These are phyloP conservation scores for Cutaneotrichosporon daszewskae DNA, from an alignment of 1,284 basidiomycete genomes.

Conservation along the genomic window DNA sequence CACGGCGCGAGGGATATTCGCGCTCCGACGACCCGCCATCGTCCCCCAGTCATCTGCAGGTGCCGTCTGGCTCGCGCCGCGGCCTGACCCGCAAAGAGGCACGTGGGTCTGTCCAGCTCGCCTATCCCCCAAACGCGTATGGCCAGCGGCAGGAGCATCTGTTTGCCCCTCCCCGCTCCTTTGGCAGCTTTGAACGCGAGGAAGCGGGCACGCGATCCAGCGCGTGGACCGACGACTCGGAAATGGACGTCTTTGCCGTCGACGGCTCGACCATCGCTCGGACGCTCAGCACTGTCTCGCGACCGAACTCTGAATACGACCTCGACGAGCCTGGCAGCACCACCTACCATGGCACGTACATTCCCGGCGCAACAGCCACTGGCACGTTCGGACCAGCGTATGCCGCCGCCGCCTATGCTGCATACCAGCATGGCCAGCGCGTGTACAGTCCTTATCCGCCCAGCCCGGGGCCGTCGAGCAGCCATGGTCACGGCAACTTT, in stretches of 20 bases:
- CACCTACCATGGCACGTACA: neutral
- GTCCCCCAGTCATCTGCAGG: neutral
- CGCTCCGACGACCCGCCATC: neutral
- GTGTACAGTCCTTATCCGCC: too few species aligned
- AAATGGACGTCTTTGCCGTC: constrained; percentile 29
- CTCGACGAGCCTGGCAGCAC: constrained; percentile 16
- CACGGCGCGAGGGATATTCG: neutral
- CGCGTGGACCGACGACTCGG: constrained; percentile 31
- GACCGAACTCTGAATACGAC: constrained; percentile 19
- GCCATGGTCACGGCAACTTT: too few species aligned
- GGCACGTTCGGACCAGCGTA: neutral
- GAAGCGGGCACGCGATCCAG: neutral
- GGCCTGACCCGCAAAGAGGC: constrained; percentile 9
- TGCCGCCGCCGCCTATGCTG: neutral
- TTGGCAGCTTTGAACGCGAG: neutral
- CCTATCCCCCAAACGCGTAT: neutral
- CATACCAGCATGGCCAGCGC: neutral
- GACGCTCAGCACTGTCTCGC: constrained; percentile 26
- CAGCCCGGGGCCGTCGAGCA: too few species aligned
- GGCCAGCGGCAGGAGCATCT: neutral
- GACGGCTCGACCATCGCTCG: constrained; percentile 30
- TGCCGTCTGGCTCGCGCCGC: neutral
- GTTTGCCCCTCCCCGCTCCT: neutral
- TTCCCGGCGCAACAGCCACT: neutral
- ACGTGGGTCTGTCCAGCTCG: constrained; percentile 5